Conservation (phyloP, 78 protist species). For the Tieghemostelium lacteum region DNA sequence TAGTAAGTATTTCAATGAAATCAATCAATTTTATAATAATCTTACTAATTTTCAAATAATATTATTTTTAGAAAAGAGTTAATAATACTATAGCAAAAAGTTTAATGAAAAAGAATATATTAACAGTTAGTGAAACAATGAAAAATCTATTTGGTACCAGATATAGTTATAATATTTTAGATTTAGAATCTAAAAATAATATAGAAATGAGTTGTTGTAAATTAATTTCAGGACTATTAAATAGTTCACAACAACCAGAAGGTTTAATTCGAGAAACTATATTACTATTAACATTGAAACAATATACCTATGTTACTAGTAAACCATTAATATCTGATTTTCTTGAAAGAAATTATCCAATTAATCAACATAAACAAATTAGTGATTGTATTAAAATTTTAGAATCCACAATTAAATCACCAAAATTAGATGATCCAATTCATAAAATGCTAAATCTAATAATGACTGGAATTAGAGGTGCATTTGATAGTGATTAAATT, state of each 20-base stretch:
- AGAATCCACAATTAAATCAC: background rate
- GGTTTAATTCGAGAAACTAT: conserved; percentile 36
- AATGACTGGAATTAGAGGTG: conserved; percentile 32
- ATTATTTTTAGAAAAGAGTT: background rate
- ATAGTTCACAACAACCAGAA: background rate
- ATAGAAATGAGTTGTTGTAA: conserved; percentile 1
- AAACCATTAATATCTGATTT: background rate
- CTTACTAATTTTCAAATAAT: too few species aligned
- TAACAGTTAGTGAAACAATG: too few species aligned
- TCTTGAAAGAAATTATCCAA: background rate
- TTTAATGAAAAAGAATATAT: too few species aligned
- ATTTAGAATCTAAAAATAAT: background rate
- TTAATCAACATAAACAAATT: background rate
- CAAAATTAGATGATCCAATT: conserved; percentile 3
- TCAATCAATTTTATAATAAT: too few species aligned
- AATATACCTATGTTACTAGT: conserved; percentile 19
- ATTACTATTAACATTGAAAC: conserved; percentile 38
- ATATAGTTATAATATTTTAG: background rate
- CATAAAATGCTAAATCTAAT: conserved; percentile 12
- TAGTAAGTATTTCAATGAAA: background rate
- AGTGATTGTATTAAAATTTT: background rate
- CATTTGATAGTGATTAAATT: conserved; percentile 23
- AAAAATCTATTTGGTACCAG: background rate
- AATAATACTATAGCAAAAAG: background rate
- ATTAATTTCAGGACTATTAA: background rate